Evolutionary conservation across 164 flowering plant genomes (phyloP).

Genomic region (Vitis rupestris): DNA sequence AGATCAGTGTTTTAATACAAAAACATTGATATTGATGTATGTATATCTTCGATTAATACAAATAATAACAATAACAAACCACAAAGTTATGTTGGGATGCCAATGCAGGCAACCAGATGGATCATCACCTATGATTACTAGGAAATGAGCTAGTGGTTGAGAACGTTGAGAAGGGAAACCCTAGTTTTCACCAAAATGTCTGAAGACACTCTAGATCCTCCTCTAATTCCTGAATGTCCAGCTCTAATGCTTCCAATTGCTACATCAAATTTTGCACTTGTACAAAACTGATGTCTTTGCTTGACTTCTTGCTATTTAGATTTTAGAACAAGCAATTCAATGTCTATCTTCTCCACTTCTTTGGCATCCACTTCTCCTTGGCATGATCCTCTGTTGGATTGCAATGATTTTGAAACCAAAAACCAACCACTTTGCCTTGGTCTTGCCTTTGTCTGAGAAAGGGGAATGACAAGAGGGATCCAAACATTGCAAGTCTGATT

Average conservation of each 20-base stretch:
- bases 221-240: slow-evolving; percentile 24
- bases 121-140: background rate
- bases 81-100: no score
- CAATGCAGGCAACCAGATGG: background rate
- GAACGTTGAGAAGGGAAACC: slow-evolving; percentile 39
- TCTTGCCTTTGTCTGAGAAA: slow-evolving; percentile 5
- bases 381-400: slow-evolving; percentile 4
- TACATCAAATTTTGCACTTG: slow-evolving; percentile 15
- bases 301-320: background rate
- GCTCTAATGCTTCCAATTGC: slow-evolving; percentile 19
- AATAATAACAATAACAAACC: no score
- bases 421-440: slow-evolving; percentile 14
- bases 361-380: slow-evolving; percentile 13
- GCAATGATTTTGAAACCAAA: slow-evolving; percentile 28
- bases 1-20: no score
- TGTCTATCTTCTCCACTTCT: slow-evolving; percentile 24
- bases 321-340: slow-evolving; percentile 10
- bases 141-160: slow-evolving; percentile 14
- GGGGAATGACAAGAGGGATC: slow-evolving; percentile 10
- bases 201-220: slow-evolving; percentile 30
- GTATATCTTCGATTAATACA: no score
- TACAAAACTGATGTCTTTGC: slow-evolving; percentile 5
- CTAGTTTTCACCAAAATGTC: slow-evolving; percentile 32
- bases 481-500: slow-evolving; percentile 15
- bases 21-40: no score